Conservation (phyloP, 805 yeast species). For the Lipomyces starkeyi region DNA sequence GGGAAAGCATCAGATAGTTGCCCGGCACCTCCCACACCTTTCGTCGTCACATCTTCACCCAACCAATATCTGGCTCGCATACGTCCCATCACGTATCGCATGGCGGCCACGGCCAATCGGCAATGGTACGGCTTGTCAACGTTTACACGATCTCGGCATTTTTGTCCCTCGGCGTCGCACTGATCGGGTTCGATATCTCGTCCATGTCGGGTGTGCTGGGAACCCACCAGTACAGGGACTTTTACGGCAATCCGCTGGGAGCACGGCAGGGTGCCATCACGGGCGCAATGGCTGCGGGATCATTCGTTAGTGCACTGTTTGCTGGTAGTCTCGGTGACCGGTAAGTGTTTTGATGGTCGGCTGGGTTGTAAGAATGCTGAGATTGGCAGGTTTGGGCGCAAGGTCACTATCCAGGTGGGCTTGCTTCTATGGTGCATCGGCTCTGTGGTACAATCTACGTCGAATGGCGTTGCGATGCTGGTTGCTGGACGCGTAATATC, state of each 20-base stretch:
- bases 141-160: slow-evolving; percentile 56
- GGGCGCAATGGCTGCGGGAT: slow-evolving; percentile 69
- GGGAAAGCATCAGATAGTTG: no score
- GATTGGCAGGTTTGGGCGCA: slow-evolving; percentile 34
- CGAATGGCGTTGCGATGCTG: slow-evolving; percentile 47
- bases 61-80: no score
- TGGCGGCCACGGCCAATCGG: slow-evolving; percentile 40
- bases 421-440: slow-evolving; percentile 38
- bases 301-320: slow-evolving; percentile 62
- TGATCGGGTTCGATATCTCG: slow-evolving; percentile 72
- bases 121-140: slow-evolving; percentile 46
- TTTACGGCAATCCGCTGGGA: slow-evolving; percentile 58
- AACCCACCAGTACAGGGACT: slow-evolving; percentile 52
- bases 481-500: slow-evolving; percentile 57
- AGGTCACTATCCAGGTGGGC: slow-evolving; percentile 34
- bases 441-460: slow-evolving; percentile 42
- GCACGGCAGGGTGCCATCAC: slow-evolving; percentile 65
- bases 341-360: slow-evolving; percentile 32
- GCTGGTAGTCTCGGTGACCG: slow-evolving; percentile 39
- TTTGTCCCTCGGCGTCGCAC: slow-evolving; percentile 62
- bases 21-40: no score
- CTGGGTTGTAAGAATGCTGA: slow-evolving; percentile 45
- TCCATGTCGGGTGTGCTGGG: slow-evolving; percentile 67
- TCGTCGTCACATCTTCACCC: no score
- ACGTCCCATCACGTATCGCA: no score